A percentile compares a stretch with the other conserved stretches of the same genome.
phyloP scores from a whole-genome alignment of 495 filamentous ascomycete genomes.

The Penicillium cosmopolitanum region DNA sequence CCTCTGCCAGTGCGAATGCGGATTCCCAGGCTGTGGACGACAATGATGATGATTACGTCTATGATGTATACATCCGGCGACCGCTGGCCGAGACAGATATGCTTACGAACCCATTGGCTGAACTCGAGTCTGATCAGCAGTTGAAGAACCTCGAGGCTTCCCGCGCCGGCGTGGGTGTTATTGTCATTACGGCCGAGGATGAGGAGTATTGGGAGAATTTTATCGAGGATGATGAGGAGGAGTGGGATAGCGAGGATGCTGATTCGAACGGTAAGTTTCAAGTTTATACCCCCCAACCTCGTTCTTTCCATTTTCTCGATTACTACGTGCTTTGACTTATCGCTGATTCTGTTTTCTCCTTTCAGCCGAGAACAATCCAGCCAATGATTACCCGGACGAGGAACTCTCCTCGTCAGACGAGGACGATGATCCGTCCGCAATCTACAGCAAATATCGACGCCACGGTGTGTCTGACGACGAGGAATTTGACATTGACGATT shows the following conservation, averaged over 20 bases:
- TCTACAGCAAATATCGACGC: slow-evolving; percentile 46
- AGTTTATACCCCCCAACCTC: neutral
- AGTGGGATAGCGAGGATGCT: slow-evolving; percentile 63
- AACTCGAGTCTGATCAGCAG: slow-evolving; percentile 36
- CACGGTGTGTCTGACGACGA: slow-evolving; percentile 56
- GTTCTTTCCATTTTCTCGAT: too few relatives aligned
- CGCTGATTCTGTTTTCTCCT: slow-evolving; percentile 3
- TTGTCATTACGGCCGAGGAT: slow-evolving; percentile 63
- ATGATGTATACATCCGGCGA: slow-evolving; percentile 63
- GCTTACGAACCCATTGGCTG: slow-evolving; percentile 38
- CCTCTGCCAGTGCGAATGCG: neutral
- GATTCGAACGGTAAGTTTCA: slow-evolving; percentile 59
- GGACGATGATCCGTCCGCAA: slow-evolving; percentile 52
- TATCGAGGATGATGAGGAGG: slow-evolving; percentile 57
- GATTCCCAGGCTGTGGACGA: slow-evolving; percentile 33
- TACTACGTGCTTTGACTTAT: too few relatives aligned
- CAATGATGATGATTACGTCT: slow-evolving; percentile 61
- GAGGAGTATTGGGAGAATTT: slow-evolving; percentile 61
- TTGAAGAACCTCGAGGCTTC: slow-evolving; percentile 35
- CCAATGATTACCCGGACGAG: slow-evolving; percentile 71
- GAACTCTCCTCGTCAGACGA: slow-evolving; percentile 63
- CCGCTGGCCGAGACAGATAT: slow-evolving; percentile 37
- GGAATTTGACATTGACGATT: slow-evolving; percentile 55
- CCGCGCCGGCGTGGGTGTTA: slow-evolving; percentile 54
- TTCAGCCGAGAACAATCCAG: slow-evolving; percentile 65